Base-by-base conservation (phyloP, 108 stramenopile genomes). In the Cylindrotheca closterium region DNA sequence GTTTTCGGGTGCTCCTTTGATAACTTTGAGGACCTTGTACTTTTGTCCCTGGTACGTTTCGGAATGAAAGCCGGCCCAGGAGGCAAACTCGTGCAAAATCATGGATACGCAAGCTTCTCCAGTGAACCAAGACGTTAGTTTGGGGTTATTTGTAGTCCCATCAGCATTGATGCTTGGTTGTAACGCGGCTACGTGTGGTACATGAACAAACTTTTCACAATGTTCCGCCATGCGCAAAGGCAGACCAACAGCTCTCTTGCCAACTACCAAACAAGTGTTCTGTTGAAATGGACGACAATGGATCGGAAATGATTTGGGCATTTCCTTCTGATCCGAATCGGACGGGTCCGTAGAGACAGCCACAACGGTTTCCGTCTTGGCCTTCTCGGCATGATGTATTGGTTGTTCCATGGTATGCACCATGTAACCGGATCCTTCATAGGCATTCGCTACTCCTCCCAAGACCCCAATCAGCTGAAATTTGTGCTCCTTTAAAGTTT, bases 191-290 rank as follows among this genome's bases (percentile, higher is more conserved):
- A 31, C 23, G 54, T 85, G 84, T 7, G 87, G 89, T 17, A 94
- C 74, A 70, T 94, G 92, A 0, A 91, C 70, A 78, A 91, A 94
- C 26, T 51, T 52, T 55, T 74, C 60, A 61, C 92, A 91, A 17
- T 75, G 19, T 53, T 72, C 42, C 28, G 87, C 92, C 30, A 91
- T 74, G 0, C 59, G 37, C 45, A 66, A 49, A 17, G 85, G 78
- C 51, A 94, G 67, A 18, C 92, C 92, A 30, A 49, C 32, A 28
- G 49, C 58, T 0, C 56, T 45, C 47, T 78, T 71, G 30, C 69
- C 70, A 17, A 71, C 55, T 26, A 65, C 76, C 4, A 70, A 34
- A 33, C 68, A 70, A 26, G 52, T 59, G 15, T 49, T 51, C 1
- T 22, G 12, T 4, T 63, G n/a, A 30, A 60, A 60, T 34, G 54